These are phyloP conservation scores for Boletus pseudopeckii DNA, from an alignment of 768 basidiomycete species.

Conservation along the genomic window DNA sequence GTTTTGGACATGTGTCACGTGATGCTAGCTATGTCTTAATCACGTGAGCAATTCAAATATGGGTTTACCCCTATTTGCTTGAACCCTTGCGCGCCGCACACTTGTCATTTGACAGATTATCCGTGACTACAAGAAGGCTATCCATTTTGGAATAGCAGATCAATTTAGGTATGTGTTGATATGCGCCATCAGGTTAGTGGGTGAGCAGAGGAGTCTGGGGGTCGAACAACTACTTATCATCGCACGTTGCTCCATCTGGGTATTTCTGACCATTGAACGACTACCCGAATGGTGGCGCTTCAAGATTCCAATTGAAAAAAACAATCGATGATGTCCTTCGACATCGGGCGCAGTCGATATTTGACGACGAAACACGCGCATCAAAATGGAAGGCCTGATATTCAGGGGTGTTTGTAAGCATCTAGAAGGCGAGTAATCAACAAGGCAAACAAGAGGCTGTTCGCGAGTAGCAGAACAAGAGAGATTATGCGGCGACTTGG, in stretches of 20 bases:
- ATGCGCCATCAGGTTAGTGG: conserved; percentile 10
- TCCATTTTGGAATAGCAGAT: conserved; percentile 4
- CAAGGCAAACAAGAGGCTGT: conserved; percentile 25
- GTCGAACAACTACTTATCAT: conserved; percentile 1
- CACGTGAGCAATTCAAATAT: background rate
- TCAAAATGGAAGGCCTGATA: conserved; percentile 33
- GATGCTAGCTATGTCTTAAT: background rate
- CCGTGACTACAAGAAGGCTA: conserved; percentile 1
- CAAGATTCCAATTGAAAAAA: conserved; percentile 13
- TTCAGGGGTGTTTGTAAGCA: conserved; percentile 24
- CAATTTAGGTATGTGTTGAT: conserved; percentile 4
- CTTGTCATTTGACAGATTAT: conserved; percentile 11
- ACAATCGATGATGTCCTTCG: conserved; percentile 14
- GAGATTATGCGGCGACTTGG: conserved; percentile 18
- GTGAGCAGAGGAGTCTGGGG: conserved; percentile 9
- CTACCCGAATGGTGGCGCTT: conserved; percentile 4
- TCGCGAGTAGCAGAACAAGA: conserved; percentile 9
- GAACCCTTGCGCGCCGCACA: conserved; percentile 2
- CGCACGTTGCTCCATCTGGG: conserved; percentile 12
- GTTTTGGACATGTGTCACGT: background rate
- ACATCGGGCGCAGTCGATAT: conserved; percentile 31
- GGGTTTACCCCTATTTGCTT: conserved; percentile 3
- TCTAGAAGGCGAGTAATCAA: conserved; percentile 18
- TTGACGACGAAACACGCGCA: conserved; percentile 35
- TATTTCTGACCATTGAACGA: conserved; percentile 4